Conservation (phyloP, 805 yeast genomes). For the Yarrowia alimentaria region DNA sequence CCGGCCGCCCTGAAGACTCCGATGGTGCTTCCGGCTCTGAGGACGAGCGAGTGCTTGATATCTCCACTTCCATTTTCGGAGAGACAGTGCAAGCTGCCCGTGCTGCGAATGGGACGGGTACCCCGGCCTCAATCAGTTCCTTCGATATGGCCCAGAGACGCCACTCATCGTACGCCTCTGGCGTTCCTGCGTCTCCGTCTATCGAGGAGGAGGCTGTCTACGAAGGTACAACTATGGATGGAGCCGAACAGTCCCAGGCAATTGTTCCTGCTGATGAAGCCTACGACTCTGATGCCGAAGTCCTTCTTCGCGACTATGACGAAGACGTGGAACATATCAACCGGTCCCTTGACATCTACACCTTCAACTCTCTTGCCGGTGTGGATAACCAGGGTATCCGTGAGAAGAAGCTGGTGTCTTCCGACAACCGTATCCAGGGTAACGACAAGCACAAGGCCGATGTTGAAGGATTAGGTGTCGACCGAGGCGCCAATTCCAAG, state of each 20-base stretch:
- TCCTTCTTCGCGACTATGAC: slow-evolving; percentile 6
- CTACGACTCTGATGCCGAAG: slow-evolving; percentile 10
- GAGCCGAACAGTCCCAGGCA: background rate
- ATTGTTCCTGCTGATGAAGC: slow-evolving; percentile 4
- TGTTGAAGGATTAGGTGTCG: slow-evolving; percentile 74
- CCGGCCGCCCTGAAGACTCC: slow-evolving; percentile 12
- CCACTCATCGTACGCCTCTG: background rate
- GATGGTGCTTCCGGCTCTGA: slow-evolving; percentile 17
- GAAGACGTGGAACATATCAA: slow-evolving; percentile 18
- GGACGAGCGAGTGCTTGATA: slow-evolving; percentile 14
- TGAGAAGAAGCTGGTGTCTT: slow-evolving; percentile 75
- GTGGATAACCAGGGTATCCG: slow-evolving; percentile 80
- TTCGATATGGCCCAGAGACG: background rate
- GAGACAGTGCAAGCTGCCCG: slow-evolving; percentile 14
- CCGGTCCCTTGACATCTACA: slow-evolving; percentile 29
- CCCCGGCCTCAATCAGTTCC: background rate
- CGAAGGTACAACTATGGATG: slow-evolving; percentile 6
- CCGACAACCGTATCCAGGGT: slow-evolving; percentile 76
- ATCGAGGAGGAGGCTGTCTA: slow-evolving; percentile 7
- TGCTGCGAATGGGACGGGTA: slow-evolving; percentile 10
- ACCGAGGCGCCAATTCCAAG: slow-evolving; percentile 50
- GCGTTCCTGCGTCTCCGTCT: slow-evolving; percentile 1
- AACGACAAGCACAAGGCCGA: slow-evolving; percentile 65
- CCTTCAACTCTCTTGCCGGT: slow-evolving; percentile 89
- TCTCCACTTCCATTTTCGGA: slow-evolving; percentile 14